phyloP scores from a whole-genome alignment of 108 stramenopile species.

The Cylindrotheca closterium region DNA sequence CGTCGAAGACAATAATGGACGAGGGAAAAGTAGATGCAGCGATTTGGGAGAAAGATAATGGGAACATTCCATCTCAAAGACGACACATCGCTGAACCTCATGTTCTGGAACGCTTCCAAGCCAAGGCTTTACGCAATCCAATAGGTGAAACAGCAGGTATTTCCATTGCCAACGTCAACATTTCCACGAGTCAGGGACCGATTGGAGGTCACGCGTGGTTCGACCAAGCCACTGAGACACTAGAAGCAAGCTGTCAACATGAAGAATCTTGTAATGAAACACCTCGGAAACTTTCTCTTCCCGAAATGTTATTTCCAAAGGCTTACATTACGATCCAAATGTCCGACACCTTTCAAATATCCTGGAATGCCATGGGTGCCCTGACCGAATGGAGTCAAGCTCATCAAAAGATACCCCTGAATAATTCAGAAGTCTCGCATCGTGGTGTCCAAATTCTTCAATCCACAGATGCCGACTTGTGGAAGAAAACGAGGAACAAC shows the following conservation, averaged over 20 bases:
- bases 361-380: slow-evolving; percentile 54
- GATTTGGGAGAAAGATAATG: not conserved
- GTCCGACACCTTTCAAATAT: slow-evolving; percentile 14
- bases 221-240: slow-evolving; percentile 13
- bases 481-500: slow-evolving; percentile 31
- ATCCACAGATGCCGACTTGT: slow-evolving; percentile 57
- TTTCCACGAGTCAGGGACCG: slow-evolving; percentile 44
- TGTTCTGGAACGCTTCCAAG: not conserved
- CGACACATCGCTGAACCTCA: not conserved
- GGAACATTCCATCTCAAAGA: slow-evolving; percentile 9
- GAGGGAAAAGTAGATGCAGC: too few relatives aligned
- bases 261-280: not conserved
- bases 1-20: too few relatives aligned
- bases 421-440: not conserved
- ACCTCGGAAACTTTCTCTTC: slow-evolving; percentile 26
- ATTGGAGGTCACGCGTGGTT: slow-evolving; percentile 44
- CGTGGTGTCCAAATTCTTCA: slow-evolving; percentile 63
- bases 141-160: slow-evolving; percentile 21
- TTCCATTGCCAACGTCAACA: slow-evolving; percentile 32
- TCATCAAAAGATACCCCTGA: slow-evolving; percentile 46
- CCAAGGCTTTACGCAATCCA: not conserved
- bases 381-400: slow-evolving; percentile 69
- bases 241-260: slow-evolving; percentile 32
- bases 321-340: slow-evolving; percentile 47
- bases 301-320: slow-evolving; percentile 75